These are phyloP conservation scores for Planoprotostelium fungivorum DNA, from an alignment of 78 protist genomes.

Conservation along the genomic window DNA sequence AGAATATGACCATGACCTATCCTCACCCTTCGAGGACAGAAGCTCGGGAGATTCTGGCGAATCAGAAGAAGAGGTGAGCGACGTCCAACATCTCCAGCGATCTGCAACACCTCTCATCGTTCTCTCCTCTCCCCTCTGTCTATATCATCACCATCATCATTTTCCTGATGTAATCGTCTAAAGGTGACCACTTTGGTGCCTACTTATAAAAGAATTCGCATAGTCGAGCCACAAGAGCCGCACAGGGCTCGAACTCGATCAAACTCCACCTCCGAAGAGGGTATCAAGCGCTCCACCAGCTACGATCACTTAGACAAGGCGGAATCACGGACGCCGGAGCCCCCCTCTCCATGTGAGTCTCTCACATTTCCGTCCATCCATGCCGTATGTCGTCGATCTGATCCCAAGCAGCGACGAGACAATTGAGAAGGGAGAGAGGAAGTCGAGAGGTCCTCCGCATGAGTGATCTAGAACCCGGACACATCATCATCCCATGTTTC, in stretches of 20 bases:
- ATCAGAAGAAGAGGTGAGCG: background rate
- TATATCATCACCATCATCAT: no score
- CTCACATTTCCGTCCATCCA: background rate
- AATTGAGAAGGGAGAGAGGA: background rate
- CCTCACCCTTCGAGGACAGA: background rate
- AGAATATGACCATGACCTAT: background rate
- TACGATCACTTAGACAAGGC: background rate
- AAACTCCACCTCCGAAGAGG: background rate
- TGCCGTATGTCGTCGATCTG: no score
- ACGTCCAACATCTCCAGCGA: background rate
- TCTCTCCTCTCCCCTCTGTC: no score
- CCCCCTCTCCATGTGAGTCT: background rate
- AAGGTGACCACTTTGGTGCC: background rate
- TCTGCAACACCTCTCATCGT: no score
- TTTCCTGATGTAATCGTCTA: no score
- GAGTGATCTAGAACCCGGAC: background rate
- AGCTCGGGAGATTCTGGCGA: background rate
- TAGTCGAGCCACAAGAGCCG: background rate
- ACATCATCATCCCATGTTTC: background rate
- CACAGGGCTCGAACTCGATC: background rate
- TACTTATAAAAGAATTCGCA: background rate
- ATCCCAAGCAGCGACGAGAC: no score
- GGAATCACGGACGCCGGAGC: background rate
- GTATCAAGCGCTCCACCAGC: background rate
- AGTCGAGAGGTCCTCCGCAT: background rate